Conservation (phyloP, 192 early-diverging fungal species). For the Piromyces sp. region DNA sequence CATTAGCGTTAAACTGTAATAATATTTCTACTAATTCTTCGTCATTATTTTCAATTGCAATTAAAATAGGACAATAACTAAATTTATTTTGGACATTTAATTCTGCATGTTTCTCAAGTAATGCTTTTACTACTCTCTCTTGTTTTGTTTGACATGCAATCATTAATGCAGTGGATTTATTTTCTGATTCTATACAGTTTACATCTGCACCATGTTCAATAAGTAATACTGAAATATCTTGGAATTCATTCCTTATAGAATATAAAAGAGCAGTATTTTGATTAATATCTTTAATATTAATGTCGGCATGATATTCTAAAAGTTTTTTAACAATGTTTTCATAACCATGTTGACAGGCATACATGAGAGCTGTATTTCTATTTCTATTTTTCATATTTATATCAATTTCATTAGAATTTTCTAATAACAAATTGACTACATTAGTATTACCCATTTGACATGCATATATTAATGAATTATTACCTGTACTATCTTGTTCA, state of each 20-base stretch:
- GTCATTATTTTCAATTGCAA: background rate
- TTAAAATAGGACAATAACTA: background rate
- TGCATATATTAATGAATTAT: background rate
- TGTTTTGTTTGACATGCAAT: background rate
- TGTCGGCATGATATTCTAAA: background rate
- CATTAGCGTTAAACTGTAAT: background rate
- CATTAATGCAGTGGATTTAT: background rate
- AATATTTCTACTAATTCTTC: background rate
- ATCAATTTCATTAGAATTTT: background rate
- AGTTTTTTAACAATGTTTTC: background rate
- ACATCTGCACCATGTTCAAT: background rate
- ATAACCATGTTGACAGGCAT: background rate
- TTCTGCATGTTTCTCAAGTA: background rate
- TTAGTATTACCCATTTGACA: background rate
- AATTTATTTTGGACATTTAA: background rate
- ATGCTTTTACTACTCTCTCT: background rate
- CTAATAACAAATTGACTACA: background rate
- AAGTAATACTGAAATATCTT: background rate
- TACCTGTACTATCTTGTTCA: background rate
- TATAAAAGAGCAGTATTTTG: background rate
- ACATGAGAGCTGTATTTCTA: background rate
- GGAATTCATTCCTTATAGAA: background rate
- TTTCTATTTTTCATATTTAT: background rate
- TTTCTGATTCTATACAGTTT: background rate
- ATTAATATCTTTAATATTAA: background rate